phyloP scores from a whole-genome alignment of 202 grass and related monocot species.

The Elaeis oleifera region DNA sequence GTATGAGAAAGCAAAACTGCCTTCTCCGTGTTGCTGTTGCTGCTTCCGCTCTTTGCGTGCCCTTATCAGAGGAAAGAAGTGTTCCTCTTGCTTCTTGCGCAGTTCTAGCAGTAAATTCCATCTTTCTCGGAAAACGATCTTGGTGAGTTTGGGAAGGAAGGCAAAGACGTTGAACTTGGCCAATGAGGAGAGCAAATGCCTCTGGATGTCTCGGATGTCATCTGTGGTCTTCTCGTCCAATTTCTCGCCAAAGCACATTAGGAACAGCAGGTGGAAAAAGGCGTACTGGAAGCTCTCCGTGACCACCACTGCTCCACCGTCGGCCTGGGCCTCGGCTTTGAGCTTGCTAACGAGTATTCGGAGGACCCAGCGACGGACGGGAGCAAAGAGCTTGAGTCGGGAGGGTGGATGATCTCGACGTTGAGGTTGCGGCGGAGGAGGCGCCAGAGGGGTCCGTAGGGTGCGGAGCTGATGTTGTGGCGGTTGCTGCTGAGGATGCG shows the following conservation, averaged over 20 bases:
- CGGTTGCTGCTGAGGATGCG: neutral
- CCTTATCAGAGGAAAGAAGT: conserved; percentile 10
- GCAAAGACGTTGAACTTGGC: neutral
- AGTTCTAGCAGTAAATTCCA: neutral
- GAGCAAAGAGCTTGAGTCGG: too few relatives aligned
- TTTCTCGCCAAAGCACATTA: conserved; percentile 25
- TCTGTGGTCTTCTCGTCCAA: neutral
- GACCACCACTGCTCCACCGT: neutral
- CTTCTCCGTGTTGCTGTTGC: neutral
- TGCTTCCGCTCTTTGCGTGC: neutral
- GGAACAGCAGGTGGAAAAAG: conserved; percentile 15
- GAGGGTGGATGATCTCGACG: too few relatives aligned
- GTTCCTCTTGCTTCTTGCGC: conserved; percentile 1
- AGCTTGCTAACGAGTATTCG: neutral
- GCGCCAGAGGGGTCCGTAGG: conserved; percentile 1
- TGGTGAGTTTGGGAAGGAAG: conserved; percentile 6
- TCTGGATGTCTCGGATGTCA: neutral
- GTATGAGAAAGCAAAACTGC: neutral
- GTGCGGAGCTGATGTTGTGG: neutral
- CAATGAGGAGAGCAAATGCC: neutral
- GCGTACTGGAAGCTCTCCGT: conserved; percentile 13
- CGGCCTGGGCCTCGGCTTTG: too few relatives aligned
- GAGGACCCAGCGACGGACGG: neutral
- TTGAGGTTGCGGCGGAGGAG: conserved; percentile 3
- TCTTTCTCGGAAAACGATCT: conserved; percentile 5